Base-by-base conservation (phyloP, 2,329 filamentous ascomycete genomes). In the Zalaria sp. region DNA sequence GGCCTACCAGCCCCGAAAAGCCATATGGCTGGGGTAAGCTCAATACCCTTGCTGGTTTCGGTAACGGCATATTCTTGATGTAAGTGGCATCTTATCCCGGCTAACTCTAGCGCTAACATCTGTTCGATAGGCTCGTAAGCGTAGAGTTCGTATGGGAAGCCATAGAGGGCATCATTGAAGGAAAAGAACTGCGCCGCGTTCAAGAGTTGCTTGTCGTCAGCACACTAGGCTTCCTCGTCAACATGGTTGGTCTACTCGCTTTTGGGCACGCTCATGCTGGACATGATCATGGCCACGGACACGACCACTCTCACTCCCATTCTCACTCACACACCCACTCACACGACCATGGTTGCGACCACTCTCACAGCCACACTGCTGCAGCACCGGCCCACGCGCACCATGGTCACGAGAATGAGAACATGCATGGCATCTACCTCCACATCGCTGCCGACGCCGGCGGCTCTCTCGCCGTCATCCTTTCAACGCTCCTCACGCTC, bases 11-110 rank as follows among this genome's bases (percentile, higher is more conserved):
- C 57, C 72, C 83, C 45, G 73, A 80, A 18, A 96, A 94, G 53
- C 91, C 91, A 0, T 96, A 95, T 56, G 91, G 91, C 0, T 91
- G 94, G 58, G 88, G 89, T 44, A 98, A 96, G 62, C 85, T 98
- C 43, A 91, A 98, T 63, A 95, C 87, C 1, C 67, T 98, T 43
- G 93, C 89, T 45, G 91, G 91, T 0, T 95, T 98, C 59, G 91
- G 85, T 50, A 98, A 98, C 55, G 91, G 91, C 5, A 81, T 98
- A 27, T 89, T 98, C 51, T 66, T 98, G 38, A 83, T 98, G 81
- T 87, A 63, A 59, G 78, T 54, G 18, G 29, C n/a, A 7, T 2
- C 27, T 28, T 9, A 9, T 5, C 2, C 9, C 29, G 29, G 29
- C 29, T n/a, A 7, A 7, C 29, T 32, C 29, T 9, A 35, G 26